Conservation (phyloP, 768 basidiomycete genomes). For the Arthromyces matolae region DNA sequence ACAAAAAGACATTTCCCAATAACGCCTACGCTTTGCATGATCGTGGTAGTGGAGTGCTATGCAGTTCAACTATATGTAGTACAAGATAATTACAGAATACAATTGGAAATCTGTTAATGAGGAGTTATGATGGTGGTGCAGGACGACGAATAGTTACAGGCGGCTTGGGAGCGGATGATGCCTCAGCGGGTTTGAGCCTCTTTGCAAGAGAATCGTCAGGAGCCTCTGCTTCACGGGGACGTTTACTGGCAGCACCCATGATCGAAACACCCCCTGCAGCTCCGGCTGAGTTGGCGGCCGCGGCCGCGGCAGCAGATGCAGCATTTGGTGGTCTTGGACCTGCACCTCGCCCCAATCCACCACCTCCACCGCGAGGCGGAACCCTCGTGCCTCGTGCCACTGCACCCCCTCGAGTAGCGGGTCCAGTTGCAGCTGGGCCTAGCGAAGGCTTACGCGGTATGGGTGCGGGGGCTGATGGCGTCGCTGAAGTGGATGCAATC, state of each 20-base stretch:
- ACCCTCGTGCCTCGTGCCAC: constrained; percentile 19
- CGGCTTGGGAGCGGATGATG: constrained; percentile 14
- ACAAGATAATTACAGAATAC: constrained; percentile 10
- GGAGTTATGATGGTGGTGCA: constrained; percentile 9
- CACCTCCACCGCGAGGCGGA: constrained; percentile 21
- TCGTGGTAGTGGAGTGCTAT: not conserved
- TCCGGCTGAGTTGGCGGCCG: not conserved
- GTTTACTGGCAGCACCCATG: constrained; percentile 62
- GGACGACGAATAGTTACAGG: constrained; percentile 19
- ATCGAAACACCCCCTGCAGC: constrained; percentile 46
- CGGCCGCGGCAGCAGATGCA: constrained; percentile 11
- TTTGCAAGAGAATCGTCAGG: constrained; percentile 61
- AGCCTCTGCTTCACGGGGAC: constrained; percentile 48
- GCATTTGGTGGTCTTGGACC: constrained; percentile 26
- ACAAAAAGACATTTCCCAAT: too few relatives aligned
- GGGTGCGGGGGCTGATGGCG: constrained; percentile 4
- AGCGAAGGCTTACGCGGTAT: constrained; percentile 18
- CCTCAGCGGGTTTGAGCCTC: constrained; percentile 56
- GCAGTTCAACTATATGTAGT: not conserved
- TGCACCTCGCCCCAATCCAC: constrained; percentile 17
- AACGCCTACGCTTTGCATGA: too few relatives aligned
- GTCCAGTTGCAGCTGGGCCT: constrained; percentile 17
- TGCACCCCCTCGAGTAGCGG: constrained; percentile 34
- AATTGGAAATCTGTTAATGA: constrained; percentile 9
- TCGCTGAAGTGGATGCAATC: constrained; percentile 4